Percentiles rank a stretch among this genome's conserved stretches.
These are phyloP conservation scores for Cryptococcus amylolentus DNA, from an alignment of 1,284 basidiomycete species.

Conservation along the genomic window DNA sequence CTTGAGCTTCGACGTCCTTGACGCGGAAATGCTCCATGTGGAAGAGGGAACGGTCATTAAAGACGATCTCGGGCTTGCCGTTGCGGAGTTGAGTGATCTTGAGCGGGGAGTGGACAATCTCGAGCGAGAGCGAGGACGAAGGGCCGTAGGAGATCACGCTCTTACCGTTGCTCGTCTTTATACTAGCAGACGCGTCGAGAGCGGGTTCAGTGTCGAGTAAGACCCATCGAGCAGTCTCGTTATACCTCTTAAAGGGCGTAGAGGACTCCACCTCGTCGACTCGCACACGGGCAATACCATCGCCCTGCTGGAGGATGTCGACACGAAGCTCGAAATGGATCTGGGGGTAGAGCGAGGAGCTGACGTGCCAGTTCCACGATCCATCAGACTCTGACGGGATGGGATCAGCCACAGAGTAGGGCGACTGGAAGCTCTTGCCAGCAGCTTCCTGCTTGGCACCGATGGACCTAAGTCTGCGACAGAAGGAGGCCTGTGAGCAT, in stretches of 20 bases:
- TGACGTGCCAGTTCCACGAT: constrained; percentile 61
- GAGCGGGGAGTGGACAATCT: constrained; percentile 71
- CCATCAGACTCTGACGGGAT: constrained; percentile 25
- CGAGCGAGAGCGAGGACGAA: constrained; percentile 44
- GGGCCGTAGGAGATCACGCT: constrained; percentile 50
- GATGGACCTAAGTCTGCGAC: constrained; percentile 77
- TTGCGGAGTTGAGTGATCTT: constrained; percentile 66
- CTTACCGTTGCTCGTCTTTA: constrained; percentile 39
- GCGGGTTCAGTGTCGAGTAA: constrained; percentile 63
- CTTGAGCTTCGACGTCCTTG: constrained; percentile 55
- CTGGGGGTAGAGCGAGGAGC: constrained; percentile 74
- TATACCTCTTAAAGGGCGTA: constrained; percentile 69
- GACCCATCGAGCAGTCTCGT: constrained; percentile 84
- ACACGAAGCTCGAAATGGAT: constrained; percentile 75
- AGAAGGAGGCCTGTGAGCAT: constrained; percentile 85
- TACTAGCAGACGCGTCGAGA: constrained; percentile 56
- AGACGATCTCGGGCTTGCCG: constrained; percentile 75
- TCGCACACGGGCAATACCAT: constrained; percentile 76
- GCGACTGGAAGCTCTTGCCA: constrained; percentile 65
- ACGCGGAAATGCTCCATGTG: constrained; percentile 97
- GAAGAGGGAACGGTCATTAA: constrained; percentile 85
- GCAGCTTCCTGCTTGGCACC: constrained; percentile 63
- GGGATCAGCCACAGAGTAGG: constrained; percentile 71
- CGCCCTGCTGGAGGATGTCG: constrained; percentile 63
- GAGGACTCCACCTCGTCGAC: constrained; percentile 75